phyloP scores from a whole-genome alignment of 2,329 filamentous ascomycete species.

The Emydomyces testavorans region DNA sequence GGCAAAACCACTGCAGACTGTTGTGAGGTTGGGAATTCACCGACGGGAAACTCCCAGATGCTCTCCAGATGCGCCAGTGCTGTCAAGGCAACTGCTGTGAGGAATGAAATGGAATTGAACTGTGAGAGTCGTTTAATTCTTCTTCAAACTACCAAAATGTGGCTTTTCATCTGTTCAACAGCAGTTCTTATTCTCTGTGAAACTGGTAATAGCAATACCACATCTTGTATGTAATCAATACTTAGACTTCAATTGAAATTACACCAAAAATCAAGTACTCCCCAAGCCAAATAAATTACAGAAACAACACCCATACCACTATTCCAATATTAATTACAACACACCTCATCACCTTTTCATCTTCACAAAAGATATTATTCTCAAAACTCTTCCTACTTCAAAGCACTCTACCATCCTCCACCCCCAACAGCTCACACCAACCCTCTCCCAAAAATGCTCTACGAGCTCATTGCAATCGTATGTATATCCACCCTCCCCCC shows the following conservation, averaged over 20 bases:
- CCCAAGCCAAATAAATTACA: not conserved
- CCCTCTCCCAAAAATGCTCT: constrained; percentile 57
- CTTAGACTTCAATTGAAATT: not conserved
- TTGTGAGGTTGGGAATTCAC: constrained; percentile 2
- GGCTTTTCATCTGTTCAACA: not conserved
- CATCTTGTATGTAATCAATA: not conserved
- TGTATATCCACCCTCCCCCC: not conserved
- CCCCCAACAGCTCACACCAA: not conserved
- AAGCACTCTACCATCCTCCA: not conserved
- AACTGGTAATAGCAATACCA: not conserved
- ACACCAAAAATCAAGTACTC: not conserved
- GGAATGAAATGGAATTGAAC: no score
- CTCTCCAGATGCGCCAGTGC: no score
- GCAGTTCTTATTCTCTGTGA: not conserved
- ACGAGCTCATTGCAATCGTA: constrained; percentile 94
- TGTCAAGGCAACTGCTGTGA: not conserved
- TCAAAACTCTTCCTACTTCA: not conserved
- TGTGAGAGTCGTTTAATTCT: not conserved
- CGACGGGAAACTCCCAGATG: constrained; percentile 13
- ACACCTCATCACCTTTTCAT: not conserved
- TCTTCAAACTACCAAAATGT: not conserved
- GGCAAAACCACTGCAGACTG: not conserved
- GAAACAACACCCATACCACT: not conserved
- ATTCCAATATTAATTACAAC: constrained; percentile 3
- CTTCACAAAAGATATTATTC: not conserved